These are phyloP conservation scores for Tricholoma terreum DNA, from an alignment of 768 basidiomycete genomes.

Conservation along the genomic window DNA sequence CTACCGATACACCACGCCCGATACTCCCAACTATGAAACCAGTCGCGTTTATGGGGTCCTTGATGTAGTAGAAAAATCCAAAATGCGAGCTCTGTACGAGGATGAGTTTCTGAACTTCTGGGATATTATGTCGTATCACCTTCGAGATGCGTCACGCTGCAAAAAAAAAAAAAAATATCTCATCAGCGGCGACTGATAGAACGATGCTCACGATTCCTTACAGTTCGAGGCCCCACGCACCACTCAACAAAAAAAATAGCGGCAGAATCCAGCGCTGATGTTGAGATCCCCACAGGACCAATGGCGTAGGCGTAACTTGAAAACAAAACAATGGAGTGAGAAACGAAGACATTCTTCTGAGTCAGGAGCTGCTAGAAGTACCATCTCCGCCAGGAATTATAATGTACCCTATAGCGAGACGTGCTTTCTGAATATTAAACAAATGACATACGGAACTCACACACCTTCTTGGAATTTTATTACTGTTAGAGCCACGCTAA, in stretches of 20 bases:
- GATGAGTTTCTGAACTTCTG: background rate
- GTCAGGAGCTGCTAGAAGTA: conserved; percentile 14
- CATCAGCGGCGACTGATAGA: conserved; percentile 1
- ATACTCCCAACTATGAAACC: conserved; percentile 83
- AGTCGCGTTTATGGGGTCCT: conserved; percentile 63
- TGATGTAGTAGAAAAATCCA: conserved; percentile 84
- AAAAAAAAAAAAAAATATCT: conserved; percentile 2
- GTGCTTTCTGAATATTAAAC: background rate
- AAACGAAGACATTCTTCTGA: background rate
- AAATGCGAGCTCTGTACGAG: conserved; percentile 61
- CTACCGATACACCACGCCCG: conserved; percentile 66
- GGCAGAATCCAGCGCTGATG: conserved; percentile 61
- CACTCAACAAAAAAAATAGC: conserved; percentile 65
- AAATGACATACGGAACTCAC: conserved; percentile 10
- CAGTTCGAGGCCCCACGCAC: conserved; percentile 79
- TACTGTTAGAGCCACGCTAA: conserved; percentile 55
- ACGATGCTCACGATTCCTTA: conserved; percentile 32
- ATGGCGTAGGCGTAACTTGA: conserved; percentile 57
- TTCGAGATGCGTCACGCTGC: conserved; percentile 78
- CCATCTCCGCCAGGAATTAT: conserved; percentile 31
- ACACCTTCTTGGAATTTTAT: conserved; percentile 75
- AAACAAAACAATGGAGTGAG: background rate
- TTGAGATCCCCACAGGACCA: conserved; percentile 42
- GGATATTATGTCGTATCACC: conserved; percentile 35
- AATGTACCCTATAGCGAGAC: conserved; percentile 36